phyloP scores from a whole-genome alignment of 768 basidiomycete species.

The Lepiota subincarnata region DNA sequence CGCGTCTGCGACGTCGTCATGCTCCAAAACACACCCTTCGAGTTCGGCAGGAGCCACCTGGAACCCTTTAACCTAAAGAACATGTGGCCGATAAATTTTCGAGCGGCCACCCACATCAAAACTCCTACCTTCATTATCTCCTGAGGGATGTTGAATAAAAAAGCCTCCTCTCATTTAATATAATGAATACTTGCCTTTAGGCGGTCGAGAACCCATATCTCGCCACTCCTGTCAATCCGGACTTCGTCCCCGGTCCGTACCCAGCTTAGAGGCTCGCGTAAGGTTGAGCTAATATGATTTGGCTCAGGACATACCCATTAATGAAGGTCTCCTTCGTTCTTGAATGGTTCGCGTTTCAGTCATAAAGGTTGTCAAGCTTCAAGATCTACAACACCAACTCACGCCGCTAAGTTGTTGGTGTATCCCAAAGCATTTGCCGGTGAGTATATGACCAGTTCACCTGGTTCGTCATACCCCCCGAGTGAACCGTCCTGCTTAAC shows the following conservation, averaged over 20 bases:
- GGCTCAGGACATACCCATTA: slow-evolving; percentile 44
- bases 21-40: slow-evolving; percentile 60
- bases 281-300: not conserved
- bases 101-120: not conserved
- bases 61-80: slow-evolving; percentile 58
- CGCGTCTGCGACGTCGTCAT: slow-evolving; percentile 53
- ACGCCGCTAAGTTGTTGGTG: slow-evolving; percentile 59
- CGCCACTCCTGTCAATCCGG: slow-evolving; percentile 45
- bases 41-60: slow-evolving; percentile 75
- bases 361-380: not conserved
- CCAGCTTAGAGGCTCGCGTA: slow-evolving; percentile 43
- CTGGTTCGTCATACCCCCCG: slow-evolving; percentile 52
- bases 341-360: not conserved
- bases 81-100: slow-evolving; percentile 21
- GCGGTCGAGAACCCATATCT: slow-evolving; percentile 60
- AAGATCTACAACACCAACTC: slow-evolving; percentile 20
- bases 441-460: slow-evolving; percentile 53
- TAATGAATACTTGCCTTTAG: slow-evolving; percentile 41
- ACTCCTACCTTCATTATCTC: slow-evolving; percentile 41
- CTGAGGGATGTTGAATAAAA: slow-evolving; percentile 15
- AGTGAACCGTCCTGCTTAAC: slow-evolving; percentile 55
- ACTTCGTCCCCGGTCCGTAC: slow-evolving; percentile 67
- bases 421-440: slow-evolving; percentile 57
- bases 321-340: slow-evolving; percentile 69
- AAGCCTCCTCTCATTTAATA: not conserved